Evolutionary conservation across 2,329 filamentous ascomycete genomes (phyloP).

Genomic region (Aspergillus thermomutatus): DNA sequence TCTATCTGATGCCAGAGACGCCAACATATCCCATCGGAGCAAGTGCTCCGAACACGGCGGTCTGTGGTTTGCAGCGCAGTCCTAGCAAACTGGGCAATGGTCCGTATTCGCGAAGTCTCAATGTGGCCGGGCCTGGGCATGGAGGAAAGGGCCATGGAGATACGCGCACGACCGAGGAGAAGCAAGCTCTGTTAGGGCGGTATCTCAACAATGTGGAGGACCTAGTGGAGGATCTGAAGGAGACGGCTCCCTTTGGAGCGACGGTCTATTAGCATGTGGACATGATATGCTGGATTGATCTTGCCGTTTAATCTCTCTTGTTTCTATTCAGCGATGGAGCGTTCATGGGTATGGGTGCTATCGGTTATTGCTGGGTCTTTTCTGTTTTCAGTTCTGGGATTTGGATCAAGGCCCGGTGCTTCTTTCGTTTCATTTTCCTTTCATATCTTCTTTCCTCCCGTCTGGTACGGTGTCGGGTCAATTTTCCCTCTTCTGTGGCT

Average conservation of each 20-base stretch:
- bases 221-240: constrained; percentile 77
- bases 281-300: constrained; percentile 7
- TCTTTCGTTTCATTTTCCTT: constrained; percentile 12
- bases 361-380: constrained; percentile 15
- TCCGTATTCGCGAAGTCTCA: constrained; percentile 49
- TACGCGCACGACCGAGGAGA: constrained; percentile 72
- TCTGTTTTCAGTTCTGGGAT: constrained; percentile 8
- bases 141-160: constrained; percentile 29
- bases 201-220: constrained; percentile 82
- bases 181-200: constrained; percentile 71
- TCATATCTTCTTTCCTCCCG: constrained; percentile 7
- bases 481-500: constrained; percentile 2
- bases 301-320: constrained; percentile 5
- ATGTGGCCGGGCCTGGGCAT: constrained; percentile 23
- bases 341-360: constrained; percentile 16
- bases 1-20: constrained; percentile 94
- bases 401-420: constrained; percentile 5
- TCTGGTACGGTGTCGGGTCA: constrained; percentile 14
- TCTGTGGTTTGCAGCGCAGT: constrained; percentile 59
- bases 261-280: constrained; percentile 32
- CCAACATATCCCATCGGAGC: constrained; percentile 36
- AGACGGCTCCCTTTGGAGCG: constrained; percentile 70
- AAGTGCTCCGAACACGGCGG: constrained; percentile 38
- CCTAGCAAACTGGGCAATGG: constrained; percentile 64
- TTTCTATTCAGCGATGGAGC: constrained; percentile 19